Percentiles rank a stretch among this genome's conserved stretches.
These are phyloP conservation scores for Brettanomyces bruxellensis DNA, from an alignment of 805 yeast genomes.

Conservation along the genomic window DNA sequence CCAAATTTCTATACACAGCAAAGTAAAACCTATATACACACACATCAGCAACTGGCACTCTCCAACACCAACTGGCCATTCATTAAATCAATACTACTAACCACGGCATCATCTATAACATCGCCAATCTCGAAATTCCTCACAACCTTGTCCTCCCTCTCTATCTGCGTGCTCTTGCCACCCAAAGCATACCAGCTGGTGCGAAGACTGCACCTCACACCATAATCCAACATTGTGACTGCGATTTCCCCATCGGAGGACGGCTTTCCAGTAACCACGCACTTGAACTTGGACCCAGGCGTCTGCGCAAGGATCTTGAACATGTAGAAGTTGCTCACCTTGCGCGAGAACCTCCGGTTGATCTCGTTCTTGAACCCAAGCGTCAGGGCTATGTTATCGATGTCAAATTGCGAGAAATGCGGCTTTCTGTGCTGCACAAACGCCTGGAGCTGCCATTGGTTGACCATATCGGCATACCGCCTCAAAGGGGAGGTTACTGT, in stretches of 20 bases:
- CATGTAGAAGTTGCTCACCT: slow-evolving; percentile 20
- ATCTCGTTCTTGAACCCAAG: slow-evolving; percentile 36
- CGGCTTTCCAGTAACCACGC: slow-evolving; percentile 35
- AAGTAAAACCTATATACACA: neutral
- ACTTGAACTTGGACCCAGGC: slow-evolving; percentile 28
- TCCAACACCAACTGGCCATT: slow-evolving; percentile 31
- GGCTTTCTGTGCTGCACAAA: slow-evolving; percentile 22
- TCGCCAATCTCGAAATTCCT: slow-evolving; percentile 36
- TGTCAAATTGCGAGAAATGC: slow-evolving; percentile 24
- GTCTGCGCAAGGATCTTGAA: slow-evolving; percentile 21
- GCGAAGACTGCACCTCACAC: slow-evolving; percentile 20
- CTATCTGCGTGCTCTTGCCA: slow-evolving; percentile 8
- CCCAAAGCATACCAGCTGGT: slow-evolving; percentile 21
- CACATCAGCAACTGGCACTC: slow-evolving; percentile 14
- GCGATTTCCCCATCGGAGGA: slow-evolving; percentile 26
- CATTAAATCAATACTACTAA: slow-evolving; percentile 34
- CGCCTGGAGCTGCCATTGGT: slow-evolving; percentile 67
- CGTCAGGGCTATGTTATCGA: slow-evolving; percentile 31
- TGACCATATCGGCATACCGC: slow-evolving; percentile 69
- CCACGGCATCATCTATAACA: slow-evolving; percentile 27
- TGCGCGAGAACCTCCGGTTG: slow-evolving; percentile 19
- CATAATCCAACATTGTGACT: slow-evolving; percentile 23
- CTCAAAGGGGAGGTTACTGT: slow-evolving; percentile 87
- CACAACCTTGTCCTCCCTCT: slow-evolving; percentile 12
- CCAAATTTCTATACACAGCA: neutral